Conservation (phyloP, 139 green algal genomes). For the Haematococcus lacustris region DNA sequence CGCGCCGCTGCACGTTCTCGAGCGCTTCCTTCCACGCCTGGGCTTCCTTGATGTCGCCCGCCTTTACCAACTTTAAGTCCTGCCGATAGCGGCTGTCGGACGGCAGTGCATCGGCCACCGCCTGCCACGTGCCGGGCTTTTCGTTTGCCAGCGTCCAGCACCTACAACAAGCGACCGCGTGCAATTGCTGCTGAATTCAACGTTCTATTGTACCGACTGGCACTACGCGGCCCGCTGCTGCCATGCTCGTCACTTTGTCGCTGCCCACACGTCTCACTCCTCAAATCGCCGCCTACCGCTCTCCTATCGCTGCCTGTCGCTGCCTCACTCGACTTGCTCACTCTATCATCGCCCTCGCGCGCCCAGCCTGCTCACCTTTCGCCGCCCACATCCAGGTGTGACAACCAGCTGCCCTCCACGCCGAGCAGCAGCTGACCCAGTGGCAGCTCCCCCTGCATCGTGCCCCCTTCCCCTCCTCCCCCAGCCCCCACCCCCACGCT, state of each 20-base stretch:
- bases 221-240: background rate
- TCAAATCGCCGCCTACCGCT: background rate
- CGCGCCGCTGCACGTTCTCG: conserved; percentile 30
- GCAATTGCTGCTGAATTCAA: background rate
- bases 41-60: conserved; percentile 5
- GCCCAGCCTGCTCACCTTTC: conserved; percentile 29
- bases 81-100: conserved; percentile 53
- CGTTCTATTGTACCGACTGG: background rate
- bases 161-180: conserved; percentile 19
- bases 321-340: background rate
- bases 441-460: background rate
- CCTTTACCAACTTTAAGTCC: conserved; percentile 47
- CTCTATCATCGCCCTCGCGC: background rate
- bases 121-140: conserved; percentile 35
- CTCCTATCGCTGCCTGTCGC: background rate
- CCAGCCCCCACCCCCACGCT: background rate
- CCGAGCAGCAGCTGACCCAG: conserved; percentile 10
- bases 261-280: background rate
- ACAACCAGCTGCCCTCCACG: conserved; percentile 72
- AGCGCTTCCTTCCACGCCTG: conserved; percentile 39
- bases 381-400: conserved; percentile 59
- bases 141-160: conserved; percentile 53
- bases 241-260: background rate
- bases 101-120: conserved; percentile 32
- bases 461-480: background rate